Evolutionary conservation across 2,329 filamentous ascomycete genomes (phyloP), one percentile per base, ranked within the genome.

Genomic region (Stagonosporopsis cucurbitacearum): DNA sequence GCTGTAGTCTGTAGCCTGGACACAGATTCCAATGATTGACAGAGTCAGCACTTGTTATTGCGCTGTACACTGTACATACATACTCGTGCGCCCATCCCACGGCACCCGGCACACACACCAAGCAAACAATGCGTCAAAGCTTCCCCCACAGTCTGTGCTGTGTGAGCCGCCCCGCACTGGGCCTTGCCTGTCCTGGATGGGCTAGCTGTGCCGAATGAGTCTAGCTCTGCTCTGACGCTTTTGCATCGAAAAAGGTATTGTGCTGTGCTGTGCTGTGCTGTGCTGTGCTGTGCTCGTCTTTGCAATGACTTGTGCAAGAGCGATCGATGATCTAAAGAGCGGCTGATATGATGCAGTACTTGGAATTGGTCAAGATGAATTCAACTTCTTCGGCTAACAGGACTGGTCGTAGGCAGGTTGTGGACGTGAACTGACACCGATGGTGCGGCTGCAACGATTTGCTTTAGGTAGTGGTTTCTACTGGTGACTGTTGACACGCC

Each of bases 211-310:
- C 57, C 9, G 26, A 39, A 49, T 28, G 36, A 53, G 60, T 20
- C 46, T 66, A 67, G 65, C 48, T 35, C 35, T 11, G 11, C n/a
- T 9, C 55, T 59, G 61, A 30, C 28, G 50, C 44, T 46, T 37
- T 54, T 57, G n/a, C n/a, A n/a, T n/a, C n/a, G n/a, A n/a, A n/a
- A n/a, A n/a, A n/a, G n/a, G n/a, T n/a, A n/a, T n/a, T n/a, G n/a
- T n/a, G n/a, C n/a, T n/a, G n/a, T n/a, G n/a, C n/a, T n/a, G n/a
- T n/a, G n/a, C n/a, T n/a, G n/a, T n/a, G n/a, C n/a, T n/a, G n/a
- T n/a, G n/a, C n/a, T n/a, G n/a, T n/a, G n/a, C n/a, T n/a, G 23
- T 37, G 19, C 40, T 17, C 50, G 22, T 13, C 50, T 32, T 32
- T 17, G 15, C 39, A 25, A 37, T 32, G 30, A 32, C 30, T n/a